Conservation (phyloP, 208 protist genomes). For the Wallacemonas collosoma region DNA sequence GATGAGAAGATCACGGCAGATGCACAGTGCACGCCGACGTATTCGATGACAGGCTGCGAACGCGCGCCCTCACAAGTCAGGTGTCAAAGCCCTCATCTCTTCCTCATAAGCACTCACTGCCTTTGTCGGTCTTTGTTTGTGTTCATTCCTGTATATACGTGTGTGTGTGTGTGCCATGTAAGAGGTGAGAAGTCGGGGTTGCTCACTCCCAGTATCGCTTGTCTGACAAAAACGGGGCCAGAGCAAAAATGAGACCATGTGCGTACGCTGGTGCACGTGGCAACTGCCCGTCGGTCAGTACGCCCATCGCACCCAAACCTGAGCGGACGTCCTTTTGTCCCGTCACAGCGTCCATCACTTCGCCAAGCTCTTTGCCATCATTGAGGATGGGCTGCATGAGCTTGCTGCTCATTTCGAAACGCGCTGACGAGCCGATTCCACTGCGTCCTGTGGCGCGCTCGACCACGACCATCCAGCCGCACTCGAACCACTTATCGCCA, state of each 20-base stretch:
- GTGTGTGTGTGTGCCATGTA: too few relatives aligned
- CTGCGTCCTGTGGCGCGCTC: constrained; percentile 48
- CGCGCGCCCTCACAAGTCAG: too few relatives aligned
- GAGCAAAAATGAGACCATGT: constrained; percentile 80
- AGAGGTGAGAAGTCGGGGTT: background rate
- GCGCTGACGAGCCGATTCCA: constrained; percentile 71
- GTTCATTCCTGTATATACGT: too few relatives aligned
- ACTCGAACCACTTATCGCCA: constrained; percentile 73
- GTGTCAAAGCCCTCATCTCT: too few relatives aligned
- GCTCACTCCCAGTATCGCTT: constrained; percentile 62
- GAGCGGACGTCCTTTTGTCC: constrained; percentile 77
- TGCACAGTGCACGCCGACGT: too few relatives aligned
- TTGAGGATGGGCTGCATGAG: constrained; percentile 71
- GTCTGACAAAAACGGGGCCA: constrained; percentile 80
- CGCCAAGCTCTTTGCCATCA: constrained; percentile 73
- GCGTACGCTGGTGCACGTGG: constrained; percentile 61
- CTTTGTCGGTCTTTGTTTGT: too few relatives aligned
- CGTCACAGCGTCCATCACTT: constrained; percentile 81
- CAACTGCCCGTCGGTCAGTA: constrained; percentile 72
- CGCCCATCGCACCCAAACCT: constrained; percentile 77
- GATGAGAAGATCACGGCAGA: too few relatives aligned
- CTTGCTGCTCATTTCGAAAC: constrained; percentile 77
- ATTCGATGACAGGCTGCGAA: too few relatives aligned
- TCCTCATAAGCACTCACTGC: too few relatives aligned
- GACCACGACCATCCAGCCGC: constrained; percentile 79